Base-by-base conservation (phyloP, 2,329 filamentous ascomycete species). In the Penicillium polonicum region DNA sequence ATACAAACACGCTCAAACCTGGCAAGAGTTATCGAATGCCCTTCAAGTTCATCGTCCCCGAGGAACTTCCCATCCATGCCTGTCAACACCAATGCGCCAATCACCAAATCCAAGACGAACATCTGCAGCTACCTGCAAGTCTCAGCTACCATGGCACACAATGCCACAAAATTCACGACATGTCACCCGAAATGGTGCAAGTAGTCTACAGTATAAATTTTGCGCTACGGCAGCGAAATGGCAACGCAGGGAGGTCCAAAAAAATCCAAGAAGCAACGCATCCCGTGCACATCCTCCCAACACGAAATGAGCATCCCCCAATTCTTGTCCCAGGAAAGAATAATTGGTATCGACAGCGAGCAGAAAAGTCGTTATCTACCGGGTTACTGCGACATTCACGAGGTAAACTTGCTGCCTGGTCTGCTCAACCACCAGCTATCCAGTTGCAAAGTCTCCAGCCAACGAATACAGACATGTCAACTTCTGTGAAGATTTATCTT, bases 21-120 rank as follows among this genome's bases (percentile, higher is more conserved):
- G 51, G 21, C 5, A 31, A 42, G 25, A 35, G 38, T 12, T 49
- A 61, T 19, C 21, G 13, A 21, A 43, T 65, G 3, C 57, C 57
- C 10, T 65, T 65, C 42, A 51, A 58, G 3, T 65, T 67, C 35
- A 31, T 62, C 10, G 56, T 65, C 2, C 59, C 63, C n/a, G n/a
- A 41, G 17, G 39, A 60, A 33, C 35, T 67, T 10, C 59, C 59
- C 7, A 52, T 52, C 13, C 54, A 64, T n/a, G 44, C 58, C 19
- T 65, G 60, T 45, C 53, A 58, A 7, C 60, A 65, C 23, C 38
- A 41, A 36, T 60, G 56, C 38, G 42, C 36, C 21, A 60, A 62
- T 44, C 23, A 38, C 15, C 58, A 62, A 38, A 27, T 65, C 12
- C 58, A 56, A 15, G 41, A 50, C 33, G 58, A 65, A 51, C 63